Base-by-base conservation (phyloP, 202 grass and related monocot species). In the Panicum hallii region DNA sequence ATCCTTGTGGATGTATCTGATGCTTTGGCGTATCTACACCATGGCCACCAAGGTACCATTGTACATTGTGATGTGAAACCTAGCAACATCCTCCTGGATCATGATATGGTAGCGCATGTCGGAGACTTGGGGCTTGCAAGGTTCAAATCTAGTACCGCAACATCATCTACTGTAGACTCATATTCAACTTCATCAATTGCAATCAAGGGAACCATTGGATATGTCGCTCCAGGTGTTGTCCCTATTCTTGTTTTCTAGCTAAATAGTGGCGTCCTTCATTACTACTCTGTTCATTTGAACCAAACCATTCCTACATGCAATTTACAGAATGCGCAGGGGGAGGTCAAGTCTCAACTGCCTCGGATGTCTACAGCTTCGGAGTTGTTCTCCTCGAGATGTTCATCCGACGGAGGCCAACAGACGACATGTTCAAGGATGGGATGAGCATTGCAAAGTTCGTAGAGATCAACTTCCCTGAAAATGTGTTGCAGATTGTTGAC, bases 351-450 rank as follows among this genome's bases (percentile, higher is more conserved):
- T 88, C 80, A 10, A 65, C 47, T n/a, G 66, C 74, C 1, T 9
- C 19, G 0, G 80, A 88, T 19, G 47, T 88, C 0, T 83, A 83
- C 28, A 83, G 66, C 56, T 83, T 78, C 9, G 67, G 74, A 28
- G n/a, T 83, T 30, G 56, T 79, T 57, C 47, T 79, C 1, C 57
- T 83, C 1, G 74, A 88, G 14, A 65, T 88, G 30, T 88, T 88
- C 13, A n/a, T 72, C 3, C 23, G 74, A 1, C 83, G 3, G 20
- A 88, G 56, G 19, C 86, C 80, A 8, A 83, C 74, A 0, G 57
- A 83, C 10, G 79, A 54, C 20, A 79, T 88, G 74, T 88, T 83
- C 16, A 73, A 83, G 17, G 80, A 88, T 6, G 56, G 26, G 17
- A 3, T 88, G 19, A 65, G 38, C 34, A 86, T 79, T 22, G 34